A percentile compares a stretch with the other conserved stretches of the same genome.
Conservation (phyloP, 345 rosid genomes). For the Bruguiera parviflora region DNA sequence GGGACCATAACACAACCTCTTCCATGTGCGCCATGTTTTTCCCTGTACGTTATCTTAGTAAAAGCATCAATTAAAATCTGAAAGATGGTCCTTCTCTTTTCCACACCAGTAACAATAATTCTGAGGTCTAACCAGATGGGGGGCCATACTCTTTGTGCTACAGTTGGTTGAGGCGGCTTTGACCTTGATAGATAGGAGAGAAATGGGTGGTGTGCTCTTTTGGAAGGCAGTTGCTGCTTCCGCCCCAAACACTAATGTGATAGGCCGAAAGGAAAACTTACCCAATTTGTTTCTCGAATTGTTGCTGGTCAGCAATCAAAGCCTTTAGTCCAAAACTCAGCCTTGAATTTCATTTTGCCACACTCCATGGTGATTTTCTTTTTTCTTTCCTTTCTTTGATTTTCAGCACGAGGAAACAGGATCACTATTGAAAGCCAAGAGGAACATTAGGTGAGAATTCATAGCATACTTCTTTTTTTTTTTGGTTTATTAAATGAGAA, state of each 20-base stretch:
- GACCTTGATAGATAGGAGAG: not conserved
- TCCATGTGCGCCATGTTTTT: slow-evolving; percentile 6
- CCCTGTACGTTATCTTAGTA: not conserved
- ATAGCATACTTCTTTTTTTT: no score
- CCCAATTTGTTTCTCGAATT: not conserved
- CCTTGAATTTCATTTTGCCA: no score
- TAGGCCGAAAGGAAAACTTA: not conserved
- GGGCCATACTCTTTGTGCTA: not conserved
- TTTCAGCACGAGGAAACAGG: no score
- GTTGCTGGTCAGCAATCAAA: not conserved
- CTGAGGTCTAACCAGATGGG: not conserved
- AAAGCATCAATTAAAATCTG: not conserved
- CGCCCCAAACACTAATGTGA: no score
- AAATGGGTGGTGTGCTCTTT: not conserved
- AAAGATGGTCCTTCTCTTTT: no score
- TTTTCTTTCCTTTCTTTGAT: no score
- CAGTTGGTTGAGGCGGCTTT: not conserved
- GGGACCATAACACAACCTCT: slow-evolving; percentile 3
- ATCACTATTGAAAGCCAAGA: no score
- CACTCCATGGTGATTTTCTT: no score
- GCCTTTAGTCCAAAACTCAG: no score
- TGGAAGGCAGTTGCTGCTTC: not conserved
- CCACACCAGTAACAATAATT: not conserved
- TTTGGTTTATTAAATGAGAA: no score
- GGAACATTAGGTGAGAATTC: no score